phyloP scores from a whole-genome alignment of 1,284 basidiomycete genomes.

The Irpex sp. region DNA sequence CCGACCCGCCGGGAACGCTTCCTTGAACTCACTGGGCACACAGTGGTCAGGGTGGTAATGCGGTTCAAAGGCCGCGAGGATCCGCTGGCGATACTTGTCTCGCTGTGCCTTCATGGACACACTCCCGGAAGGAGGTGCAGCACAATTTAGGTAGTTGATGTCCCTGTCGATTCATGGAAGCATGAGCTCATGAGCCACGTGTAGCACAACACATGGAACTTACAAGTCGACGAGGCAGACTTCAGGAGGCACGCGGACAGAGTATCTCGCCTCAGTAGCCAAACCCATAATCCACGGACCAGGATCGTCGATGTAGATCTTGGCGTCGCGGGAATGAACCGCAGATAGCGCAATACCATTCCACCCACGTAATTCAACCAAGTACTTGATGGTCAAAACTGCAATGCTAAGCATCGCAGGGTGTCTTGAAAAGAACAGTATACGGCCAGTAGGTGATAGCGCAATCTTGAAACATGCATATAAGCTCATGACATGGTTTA shows the following conservation, averaged over 20 bases:
- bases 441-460: slow-evolving; percentile 86
- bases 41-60: slow-evolving; percentile 83
- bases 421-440: slow-evolving; percentile 89
- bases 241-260: slow-evolving; percentile 72
- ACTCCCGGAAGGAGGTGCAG: slow-evolving; percentile 74
- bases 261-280: slow-evolving; percentile 82
- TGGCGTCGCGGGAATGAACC: slow-evolving; percentile 87
- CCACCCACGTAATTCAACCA: slow-evolving; percentile 94
- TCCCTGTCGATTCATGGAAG: slow-evolving; percentile 48
- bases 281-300: slow-evolving; percentile 94
- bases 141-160: slow-evolving; percentile 85
- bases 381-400: slow-evolving; percentile 86
- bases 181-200: slow-evolving; percentile 1
- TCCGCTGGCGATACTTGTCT: slow-evolving; percentile 77
- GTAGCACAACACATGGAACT: slow-evolving; percentile 28
- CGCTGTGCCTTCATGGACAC: slow-evolving; percentile 81
- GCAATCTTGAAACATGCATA: slow-evolving; percentile 60
- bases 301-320: slow-evolving; percentile 85
- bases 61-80: slow-evolving; percentile 78
- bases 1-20: slow-evolving; percentile 90
- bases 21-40: slow-evolving; percentile 88
- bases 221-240: slow-evolving; percentile 90
- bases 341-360: slow-evolving; percentile 82
- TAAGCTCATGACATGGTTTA: not conserved
- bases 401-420: slow-evolving; percentile 90